phyloP scores from a whole-genome alignment of 768 basidiomycete genomes.

The Collybiopsis luxurians region DNA sequence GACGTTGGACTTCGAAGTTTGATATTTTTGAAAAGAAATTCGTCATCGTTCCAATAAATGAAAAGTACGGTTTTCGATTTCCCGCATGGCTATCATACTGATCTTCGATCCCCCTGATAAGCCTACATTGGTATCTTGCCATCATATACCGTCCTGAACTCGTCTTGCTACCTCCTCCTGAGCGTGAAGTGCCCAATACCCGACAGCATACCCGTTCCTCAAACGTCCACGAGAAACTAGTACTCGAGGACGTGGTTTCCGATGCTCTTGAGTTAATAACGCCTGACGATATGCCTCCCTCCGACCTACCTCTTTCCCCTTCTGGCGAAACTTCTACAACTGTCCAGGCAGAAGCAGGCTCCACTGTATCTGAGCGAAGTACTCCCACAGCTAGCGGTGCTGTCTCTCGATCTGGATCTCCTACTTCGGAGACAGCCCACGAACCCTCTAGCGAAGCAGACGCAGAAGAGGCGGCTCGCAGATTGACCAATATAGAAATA shows the following conservation, averaged over 20 bases:
- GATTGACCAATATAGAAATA: not conserved
- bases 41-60: conserved; percentile 94
- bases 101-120: conserved; percentile 25
- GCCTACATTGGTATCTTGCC: conserved; percentile 96
- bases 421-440: not conserved
- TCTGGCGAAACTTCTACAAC: not conserved
- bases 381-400: not conserved
- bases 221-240: not conserved
- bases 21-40: conserved; percentile 91
- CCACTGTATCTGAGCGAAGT: not conserved
- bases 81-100: not conserved
- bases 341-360: not conserved
- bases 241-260: not conserved
- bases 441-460: not conserved
- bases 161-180: conserved; percentile 41
- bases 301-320: not conserved
- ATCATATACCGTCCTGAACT: conserved; percentile 85
- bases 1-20: conserved; percentile 91
- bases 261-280: not conserved
- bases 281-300: not conserved
- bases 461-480: not conserved
- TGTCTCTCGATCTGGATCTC: not conserved
- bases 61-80: conserved; percentile 59
- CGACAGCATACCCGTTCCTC: conserved; percentile 1
- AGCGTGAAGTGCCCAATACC: conserved; percentile 7